phyloP scores from a whole-genome alignment of 129 eudicot species.

The Lactuca saligna region DNA sequence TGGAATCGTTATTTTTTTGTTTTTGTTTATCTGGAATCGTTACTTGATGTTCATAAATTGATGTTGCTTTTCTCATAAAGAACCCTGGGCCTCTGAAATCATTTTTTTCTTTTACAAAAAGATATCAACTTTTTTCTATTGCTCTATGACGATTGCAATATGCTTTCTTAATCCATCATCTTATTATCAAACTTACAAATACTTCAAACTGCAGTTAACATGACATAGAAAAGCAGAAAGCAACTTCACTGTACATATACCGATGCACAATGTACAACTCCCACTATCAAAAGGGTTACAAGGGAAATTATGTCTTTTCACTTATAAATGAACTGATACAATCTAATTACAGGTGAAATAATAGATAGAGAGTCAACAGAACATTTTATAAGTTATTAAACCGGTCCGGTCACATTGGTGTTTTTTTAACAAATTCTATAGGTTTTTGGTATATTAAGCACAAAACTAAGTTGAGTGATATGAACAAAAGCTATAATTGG shows the following conservation, averaged over 20 bases:
- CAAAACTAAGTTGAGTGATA: too few relatives aligned
- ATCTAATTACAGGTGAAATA: constrained; percentile 27
- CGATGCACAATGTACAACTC: constrained; percentile 17
- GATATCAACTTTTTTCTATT: constrained; percentile 25
- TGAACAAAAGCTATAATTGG: too few relatives aligned
- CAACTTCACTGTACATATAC: background rate
- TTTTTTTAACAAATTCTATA: too few relatives aligned
- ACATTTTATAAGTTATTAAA: too few relatives aligned
- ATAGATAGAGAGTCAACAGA: constrained; percentile 6
- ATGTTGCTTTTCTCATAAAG: constrained; percentile 31
- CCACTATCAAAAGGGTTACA: background rate
- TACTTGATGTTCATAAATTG: constrained; percentile 4
- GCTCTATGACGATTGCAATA: constrained; percentile 19
- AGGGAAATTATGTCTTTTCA: constrained; percentile 28
- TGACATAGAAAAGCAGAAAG: constrained; percentile 8
- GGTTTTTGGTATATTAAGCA: too few relatives aligned
- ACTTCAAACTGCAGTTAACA: constrained; percentile 21
- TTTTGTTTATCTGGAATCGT: too few relatives aligned
- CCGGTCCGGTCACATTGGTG: too few relatives aligned
- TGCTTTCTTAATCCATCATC: constrained; percentile 28
- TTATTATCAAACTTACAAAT: constrained; percentile 14
- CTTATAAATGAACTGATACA: constrained; percentile 20
- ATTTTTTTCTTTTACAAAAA: constrained; percentile 31
- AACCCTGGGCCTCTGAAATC: constrained; percentile 29
- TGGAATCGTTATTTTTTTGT: too few relatives aligned